Percentiles rank a stretch among this genome's conserved stretches.
Evolutionary conservation across 345 rosid genomes (phyloP).

Genomic region (Populus nigra): DNA sequence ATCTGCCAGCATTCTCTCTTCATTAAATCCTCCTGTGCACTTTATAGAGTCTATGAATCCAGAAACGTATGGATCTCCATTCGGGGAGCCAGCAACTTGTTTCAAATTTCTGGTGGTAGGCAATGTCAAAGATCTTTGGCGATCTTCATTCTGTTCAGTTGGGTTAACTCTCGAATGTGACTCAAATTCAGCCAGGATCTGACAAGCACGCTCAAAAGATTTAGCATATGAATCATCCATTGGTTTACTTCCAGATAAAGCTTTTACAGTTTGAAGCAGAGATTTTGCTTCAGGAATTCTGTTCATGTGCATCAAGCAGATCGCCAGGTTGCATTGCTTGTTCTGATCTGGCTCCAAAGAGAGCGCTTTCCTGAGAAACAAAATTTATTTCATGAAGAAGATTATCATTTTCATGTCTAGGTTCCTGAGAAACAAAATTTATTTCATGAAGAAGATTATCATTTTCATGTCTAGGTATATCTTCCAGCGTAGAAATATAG

Average conservation of each 20-base stretch:
- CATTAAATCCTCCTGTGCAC: not conserved
- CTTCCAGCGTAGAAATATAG: not conserved
- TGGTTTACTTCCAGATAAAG: constrained; percentile 26
- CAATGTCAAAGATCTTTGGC: constrained; percentile 3
- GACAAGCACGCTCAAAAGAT: constrained; percentile 63
- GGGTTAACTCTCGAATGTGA: constrained; percentile 16
- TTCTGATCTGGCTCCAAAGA: constrained; percentile 61
- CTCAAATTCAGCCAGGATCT: constrained; percentile 49
- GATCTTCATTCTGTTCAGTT: constrained; percentile 8
- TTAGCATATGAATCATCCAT: constrained; percentile 61
- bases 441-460: not conserved
- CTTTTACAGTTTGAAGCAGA: constrained; percentile 52
- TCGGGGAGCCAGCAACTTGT: not conserved
- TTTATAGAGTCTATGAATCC: not conserved
- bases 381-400: not conserved
- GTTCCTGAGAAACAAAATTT: constrained; percentile 34
- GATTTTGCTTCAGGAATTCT: constrained; percentile 63
- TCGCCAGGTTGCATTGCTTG: constrained; percentile 70
- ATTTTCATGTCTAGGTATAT: not conserved
- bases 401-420: not conserved
- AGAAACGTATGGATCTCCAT: not conserved
- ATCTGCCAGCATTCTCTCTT: constrained; percentile 2
- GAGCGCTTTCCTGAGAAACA: constrained; percentile 57
- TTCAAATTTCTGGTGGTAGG: constrained; percentile 6
- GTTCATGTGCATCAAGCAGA: constrained; percentile 72